Base-by-base conservation (phyloP, 2,329 filamentous ascomycete genomes). In the Zalaria obscura region DNA sequence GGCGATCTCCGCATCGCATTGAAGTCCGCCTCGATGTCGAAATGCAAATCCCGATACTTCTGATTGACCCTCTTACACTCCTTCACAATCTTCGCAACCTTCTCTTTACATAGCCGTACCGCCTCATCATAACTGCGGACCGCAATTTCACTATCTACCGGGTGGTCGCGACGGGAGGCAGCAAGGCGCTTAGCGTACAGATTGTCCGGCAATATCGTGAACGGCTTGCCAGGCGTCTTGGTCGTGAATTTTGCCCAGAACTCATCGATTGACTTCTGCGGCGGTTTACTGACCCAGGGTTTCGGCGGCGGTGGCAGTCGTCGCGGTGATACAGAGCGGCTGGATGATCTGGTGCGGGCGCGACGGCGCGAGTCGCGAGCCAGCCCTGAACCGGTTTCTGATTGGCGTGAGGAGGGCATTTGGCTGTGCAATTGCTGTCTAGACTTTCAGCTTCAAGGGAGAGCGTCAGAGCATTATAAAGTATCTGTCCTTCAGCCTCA, bases 1-100 rank as follows among this genome's bases (percentile, higher is more conserved):
- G 18, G 18, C 2, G 18, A 18, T 38, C 56, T 52, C 25, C 11
- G 26, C 5, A 25, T 25, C n/a, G 8, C n/a, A 10, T 40, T 38
- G 28, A 47, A 44, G 56, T 88, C 83, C 34, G 73, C 66, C 55
- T 91, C 85, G 40, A 93, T 76, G 56, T 93, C 82, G 55, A 93
- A 93, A 57, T 91, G 78, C n/a, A 79, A 75, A 55, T 93, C 85
- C 10, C 80, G 74, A 56, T 93, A 94, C 59, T 86, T 89, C 53
- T 86, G 80, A 59, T 93, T 93, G 43, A 86, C 68, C 5, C 83
- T 73, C 25, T 76, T 70, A 56, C 85, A 93, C 52, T 78, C 73
- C 43, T 65, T 67, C 27, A 72, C 67, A 42, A 77, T 77, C 45
- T 72, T 71, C 5, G 66, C 61, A 4, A 78, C 73, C 40, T 74